Percentiles rank a stretch among this genome's conserved stretches.
Conservation (phyloP, 257 asterid species). For the Oldenlandia corymbosa region DNA sequence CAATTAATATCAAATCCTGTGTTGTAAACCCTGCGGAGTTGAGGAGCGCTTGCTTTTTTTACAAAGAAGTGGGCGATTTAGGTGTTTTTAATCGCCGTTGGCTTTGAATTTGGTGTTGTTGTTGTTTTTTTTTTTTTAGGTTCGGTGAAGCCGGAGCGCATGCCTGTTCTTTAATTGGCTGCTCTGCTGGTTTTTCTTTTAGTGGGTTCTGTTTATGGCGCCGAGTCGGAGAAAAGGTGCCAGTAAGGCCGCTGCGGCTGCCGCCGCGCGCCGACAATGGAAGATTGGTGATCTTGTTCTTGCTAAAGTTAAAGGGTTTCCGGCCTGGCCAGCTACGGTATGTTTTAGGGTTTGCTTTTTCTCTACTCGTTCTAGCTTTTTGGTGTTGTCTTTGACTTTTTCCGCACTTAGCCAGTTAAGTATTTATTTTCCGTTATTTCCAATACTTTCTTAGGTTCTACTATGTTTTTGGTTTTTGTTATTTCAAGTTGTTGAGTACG, state of each 20-base stretch:
- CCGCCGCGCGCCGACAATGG: slow-evolving; percentile 69
- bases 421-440: not conserved
- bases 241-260: slow-evolving; percentile 63
- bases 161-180: slow-evolving; percentile 19
- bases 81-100: slow-evolving; percentile 16
- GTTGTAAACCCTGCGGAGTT: slow-evolving; percentile 16
- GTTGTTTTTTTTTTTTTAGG: not conserved
- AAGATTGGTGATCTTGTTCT: slow-evolving; percentile 91
- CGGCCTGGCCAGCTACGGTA: slow-evolving; percentile 95
- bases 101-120: slow-evolving; percentile 5
- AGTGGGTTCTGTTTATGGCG: slow-evolving; percentile 45
- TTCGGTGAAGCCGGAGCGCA: slow-evolving; percentile 6
- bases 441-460: not conserved
- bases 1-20: slow-evolving; percentile 9
- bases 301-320: slow-evolving; percentile 91
- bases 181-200: slow-evolving; percentile 15
- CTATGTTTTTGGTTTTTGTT: not conserved
- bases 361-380: not conserved
- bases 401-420: not conserved
- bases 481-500: not conserved
- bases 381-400: not conserved
- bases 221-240: slow-evolving; percentile 71
- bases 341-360: slow-evolving; percentile 8
- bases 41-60: slow-evolving; percentile 19
- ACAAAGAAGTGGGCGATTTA: slow-evolving; percentile 26